Evolutionary conservation across 768 basidiomycete species (phyloP).

Genomic region (Mycena kentingensis): DNA sequence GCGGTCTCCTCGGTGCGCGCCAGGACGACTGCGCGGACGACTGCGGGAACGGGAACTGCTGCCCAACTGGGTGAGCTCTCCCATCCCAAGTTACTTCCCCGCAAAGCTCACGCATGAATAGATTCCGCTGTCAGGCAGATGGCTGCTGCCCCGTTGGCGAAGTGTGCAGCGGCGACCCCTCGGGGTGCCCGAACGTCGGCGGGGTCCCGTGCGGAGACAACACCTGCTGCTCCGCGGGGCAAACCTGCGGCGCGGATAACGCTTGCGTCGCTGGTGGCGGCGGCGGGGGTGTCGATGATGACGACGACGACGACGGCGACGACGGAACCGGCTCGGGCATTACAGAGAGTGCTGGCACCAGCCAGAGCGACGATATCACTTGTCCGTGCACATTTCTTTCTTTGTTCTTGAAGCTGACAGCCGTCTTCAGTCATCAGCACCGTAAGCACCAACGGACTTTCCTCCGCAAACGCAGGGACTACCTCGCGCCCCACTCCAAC

Average conservation of each 20-base stretch:
- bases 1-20: neutral
- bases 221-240: neutral
- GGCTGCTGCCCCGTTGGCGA: neutral
- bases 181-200: neutral
- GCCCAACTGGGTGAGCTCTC: neutral
- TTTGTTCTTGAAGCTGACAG: too few relatives aligned
- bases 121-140: neutral
- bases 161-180: neutral
- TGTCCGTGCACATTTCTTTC: too few relatives aligned
- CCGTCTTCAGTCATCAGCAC: too few relatives aligned
- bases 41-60: neutral
- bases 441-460: too few relatives aligned
- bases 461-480: too few relatives aligned
- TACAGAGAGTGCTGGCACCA: too few relatives aligned
- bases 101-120: neutral
- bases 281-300: too few relatives aligned
- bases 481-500: too few relatives aligned
- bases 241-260: neutral
- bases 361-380: too few relatives aligned
- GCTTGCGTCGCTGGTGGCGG: neutral
- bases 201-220: neutral
- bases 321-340: too few relatives aligned
- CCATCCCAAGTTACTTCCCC: neutral
- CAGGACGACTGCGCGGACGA: neutral
- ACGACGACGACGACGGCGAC: too few relatives aligned